A percentile compares a stretch with the other conserved stretches of the same genome.
These are phyloP conservation scores for Coemansia sp. DNA, from an alignment of 192 early-diverging fungal species.

Conservation along the genomic window DNA sequence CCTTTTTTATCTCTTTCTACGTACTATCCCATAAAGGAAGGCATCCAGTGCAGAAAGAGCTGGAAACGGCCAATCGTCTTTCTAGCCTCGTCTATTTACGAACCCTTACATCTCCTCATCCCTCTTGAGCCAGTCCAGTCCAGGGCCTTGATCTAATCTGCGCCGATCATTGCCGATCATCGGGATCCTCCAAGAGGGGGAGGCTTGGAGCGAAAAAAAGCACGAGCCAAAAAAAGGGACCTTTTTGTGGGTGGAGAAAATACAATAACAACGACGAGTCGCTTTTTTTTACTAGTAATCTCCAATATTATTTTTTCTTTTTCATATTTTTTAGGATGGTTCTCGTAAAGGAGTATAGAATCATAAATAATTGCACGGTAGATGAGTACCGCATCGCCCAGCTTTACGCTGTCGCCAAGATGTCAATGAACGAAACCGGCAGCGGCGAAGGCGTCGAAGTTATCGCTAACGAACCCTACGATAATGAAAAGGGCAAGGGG, in stretches of 20 bases:
- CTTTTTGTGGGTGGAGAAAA: no score
- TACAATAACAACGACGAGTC: not conserved
- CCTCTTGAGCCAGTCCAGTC: not conserved
- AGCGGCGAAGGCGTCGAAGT: conserved; percentile 82
- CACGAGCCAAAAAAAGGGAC: not conserved
- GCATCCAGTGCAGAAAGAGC: not conserved
- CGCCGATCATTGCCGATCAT: not conserved
- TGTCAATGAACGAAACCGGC: conserved; percentile 74
- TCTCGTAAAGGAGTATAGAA: conserved; percentile 73
- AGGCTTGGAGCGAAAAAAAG: not conserved
- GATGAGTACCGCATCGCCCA: conserved; percentile 76
- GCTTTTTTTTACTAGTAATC: not conserved
- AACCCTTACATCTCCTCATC: not conserved
- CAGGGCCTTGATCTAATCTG: not conserved
- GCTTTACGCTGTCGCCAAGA: conserved; percentile 72
- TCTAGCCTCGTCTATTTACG: not conserved
- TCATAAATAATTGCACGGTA: conserved; percentile 73
- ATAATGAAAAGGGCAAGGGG: conserved; percentile 68
- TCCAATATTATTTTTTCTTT: not conserved
- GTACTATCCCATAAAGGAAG: not conserved
- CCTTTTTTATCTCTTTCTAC: conserved; percentile 1
- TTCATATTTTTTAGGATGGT: conserved; percentile 44
- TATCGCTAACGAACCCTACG: conserved; percentile 73
- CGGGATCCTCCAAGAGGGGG: not conserved
- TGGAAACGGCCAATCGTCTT: not conserved